These are phyloP conservation scores for Coniochaeta sp. DNA, from an alignment of 2,329 filamentous ascomycete species.

Conservation along the genomic window DNA sequence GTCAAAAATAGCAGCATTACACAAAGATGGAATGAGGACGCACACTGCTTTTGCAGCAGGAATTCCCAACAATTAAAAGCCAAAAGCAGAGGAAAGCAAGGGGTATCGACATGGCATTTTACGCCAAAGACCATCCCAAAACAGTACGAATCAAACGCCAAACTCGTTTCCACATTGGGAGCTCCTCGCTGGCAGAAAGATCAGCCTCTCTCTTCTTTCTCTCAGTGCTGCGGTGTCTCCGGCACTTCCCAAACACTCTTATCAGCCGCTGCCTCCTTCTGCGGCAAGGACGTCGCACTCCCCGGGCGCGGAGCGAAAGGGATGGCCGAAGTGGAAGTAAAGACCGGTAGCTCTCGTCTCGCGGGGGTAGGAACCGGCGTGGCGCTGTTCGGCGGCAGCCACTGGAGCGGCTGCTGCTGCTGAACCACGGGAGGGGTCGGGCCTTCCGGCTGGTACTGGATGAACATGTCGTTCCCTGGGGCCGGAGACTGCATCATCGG, in stretches of 20 bases:
- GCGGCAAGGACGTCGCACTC: not conserved
- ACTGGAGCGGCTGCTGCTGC: constrained; percentile 31
- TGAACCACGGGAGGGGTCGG: constrained; percentile 30
- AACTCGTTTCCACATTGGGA: not conserved
- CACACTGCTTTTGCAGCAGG: not conserved
- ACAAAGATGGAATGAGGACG: constrained; percentile 12
- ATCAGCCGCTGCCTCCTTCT: not conserved
- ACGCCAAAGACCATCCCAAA: constrained; percentile 1
- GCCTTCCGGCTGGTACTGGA: constrained; percentile 49
- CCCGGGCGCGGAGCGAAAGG: constrained; percentile 31
- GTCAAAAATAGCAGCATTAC: not conserved
- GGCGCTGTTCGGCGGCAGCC: constrained; percentile 41
- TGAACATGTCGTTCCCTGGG: constrained; percentile 32
- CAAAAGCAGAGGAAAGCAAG: not conserved
- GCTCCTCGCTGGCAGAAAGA: not conserved
- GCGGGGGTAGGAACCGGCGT: constrained; percentile 25
- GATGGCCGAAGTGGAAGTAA: constrained; percentile 36
- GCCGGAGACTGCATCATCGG: constrained; percentile 4
- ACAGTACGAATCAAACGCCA: not conserved
- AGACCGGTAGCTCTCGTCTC: constrained; percentile 28
- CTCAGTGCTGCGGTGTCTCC: constrained; percentile 20
- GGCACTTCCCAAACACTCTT: constrained; percentile 22
- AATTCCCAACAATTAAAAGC: not conserved
- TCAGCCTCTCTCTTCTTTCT: not conserved
- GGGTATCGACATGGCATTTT: not conserved